Conservation (phyloP, 345 rosid genomes). For the Eucalyptus pumila region DNA sequence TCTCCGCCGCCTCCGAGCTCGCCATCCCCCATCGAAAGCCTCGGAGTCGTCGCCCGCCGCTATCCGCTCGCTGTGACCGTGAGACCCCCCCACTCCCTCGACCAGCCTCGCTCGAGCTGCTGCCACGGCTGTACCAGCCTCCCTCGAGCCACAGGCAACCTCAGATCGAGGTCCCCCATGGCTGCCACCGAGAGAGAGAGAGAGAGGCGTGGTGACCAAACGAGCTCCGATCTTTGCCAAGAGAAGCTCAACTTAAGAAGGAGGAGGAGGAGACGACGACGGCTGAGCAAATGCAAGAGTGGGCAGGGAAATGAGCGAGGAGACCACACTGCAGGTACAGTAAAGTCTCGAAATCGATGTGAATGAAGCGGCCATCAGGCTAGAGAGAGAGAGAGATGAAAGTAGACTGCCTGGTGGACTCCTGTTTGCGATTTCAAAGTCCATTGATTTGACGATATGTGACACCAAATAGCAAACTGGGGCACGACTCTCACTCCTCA, state of each 20-base stretch:
- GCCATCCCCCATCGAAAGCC: not conserved
- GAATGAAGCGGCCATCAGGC: not conserved
- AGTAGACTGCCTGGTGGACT: not conserved
- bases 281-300: not conserved
- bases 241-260: constrained; percentile 68
- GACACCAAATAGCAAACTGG: not conserved
- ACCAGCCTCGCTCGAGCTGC: not conserved
- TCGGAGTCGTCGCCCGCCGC: not conserved
- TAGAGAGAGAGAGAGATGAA: not conserved
- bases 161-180: not conserved
- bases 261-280: constrained; percentile 7
- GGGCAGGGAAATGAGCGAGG: constrained; percentile 1
- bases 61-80: not conserved
- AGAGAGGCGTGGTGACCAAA: not conserved
- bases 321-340: constrained; percentile 11
- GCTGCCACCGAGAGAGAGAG: not conserved
- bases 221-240: constrained; percentile 46
- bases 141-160: not conserved
- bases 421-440: constrained; percentile 12
- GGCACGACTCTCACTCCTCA: not conserved
- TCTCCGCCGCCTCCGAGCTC: too few relatives aligned
- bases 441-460: constrained; percentile 5
- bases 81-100: not conserved
- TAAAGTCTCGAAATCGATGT: constrained; percentile 40
- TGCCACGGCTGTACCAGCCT: not conserved